Base-by-base conservation (phyloP, 2,329 filamentous ascomycete genomes). In the Ascochyta koolunga region DNA sequence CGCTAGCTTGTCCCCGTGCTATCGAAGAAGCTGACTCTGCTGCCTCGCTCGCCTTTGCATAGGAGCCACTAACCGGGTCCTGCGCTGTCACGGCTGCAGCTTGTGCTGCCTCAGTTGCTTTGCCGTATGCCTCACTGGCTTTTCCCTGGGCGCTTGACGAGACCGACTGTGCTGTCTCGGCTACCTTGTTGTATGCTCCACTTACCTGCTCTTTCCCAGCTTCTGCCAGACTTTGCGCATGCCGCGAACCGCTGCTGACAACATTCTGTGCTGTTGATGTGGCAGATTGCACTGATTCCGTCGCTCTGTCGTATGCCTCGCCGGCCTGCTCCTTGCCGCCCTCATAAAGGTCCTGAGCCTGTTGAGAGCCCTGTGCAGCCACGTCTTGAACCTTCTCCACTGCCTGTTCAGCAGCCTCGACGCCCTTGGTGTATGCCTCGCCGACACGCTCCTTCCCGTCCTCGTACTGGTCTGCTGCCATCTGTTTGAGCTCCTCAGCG, bases 401-500 rank as follows among this genome's bases (percentile, higher is more conserved):
- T 35, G 66, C 68, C 15, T 61, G 66, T 16, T 54, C 67, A 24
- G 65, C 66, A 2, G 63, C 49, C 43, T 70, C 66, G 5, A 61
- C 61, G 13, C 70, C 55, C 53, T 65, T 71, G 1, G 50, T 53
- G 39, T 65, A 67, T 3, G 45, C 58, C 16, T 60, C 62, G 11
- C 56, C 56, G 10, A 54, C 62, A 21, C 66, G 62, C 43, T 66
- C 67, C 50, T 71, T 73, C 18, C 70, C 69, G n/a, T 70, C 63
- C 19, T 69, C 63, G 29, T 68, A 72, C 41, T 66, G 53, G 6
- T 69, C 65, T 8, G 65, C 59, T 3, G 71, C 71, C 54, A 62
- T 63, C 44, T 67, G 60, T 31, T 69, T 66, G 31, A 80, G 47
- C 55, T 80, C 76, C 15, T 70, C 71, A 13, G 75, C 72, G 60